Conservation (phyloP, 208 protist genomes). For the Angomonas ambiguus region DNA sequence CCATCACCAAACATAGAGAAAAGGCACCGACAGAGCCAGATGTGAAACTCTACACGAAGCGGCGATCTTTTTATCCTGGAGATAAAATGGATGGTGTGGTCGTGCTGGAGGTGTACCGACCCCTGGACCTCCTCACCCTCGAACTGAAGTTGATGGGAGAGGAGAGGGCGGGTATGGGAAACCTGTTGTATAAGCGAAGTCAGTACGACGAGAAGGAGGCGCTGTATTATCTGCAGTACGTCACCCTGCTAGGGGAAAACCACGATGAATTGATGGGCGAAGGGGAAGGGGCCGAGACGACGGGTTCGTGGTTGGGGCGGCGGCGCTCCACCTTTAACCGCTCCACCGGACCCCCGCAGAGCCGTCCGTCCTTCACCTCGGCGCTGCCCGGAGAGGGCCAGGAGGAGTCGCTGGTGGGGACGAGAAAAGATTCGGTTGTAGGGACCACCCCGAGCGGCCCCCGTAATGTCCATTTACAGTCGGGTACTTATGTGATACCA, state of each 20-base stretch:
- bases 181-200: constrained; percentile 17
- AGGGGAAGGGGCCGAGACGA: background rate
- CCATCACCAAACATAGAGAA: constrained; percentile 6
- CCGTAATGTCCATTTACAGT: constrained; percentile 22
- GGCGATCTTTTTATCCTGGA: constrained; percentile 36
- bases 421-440: no score
- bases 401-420: background rate
- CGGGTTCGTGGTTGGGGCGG: background rate
- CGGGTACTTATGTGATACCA: constrained; percentile 65
- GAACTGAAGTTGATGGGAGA: constrained; percentile 32
- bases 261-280: constrained; percentile 20
- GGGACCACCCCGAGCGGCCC: background rate
- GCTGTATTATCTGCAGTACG: constrained; percentile 49
- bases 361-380: background rate
- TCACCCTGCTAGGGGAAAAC: constrained; percentile 32
- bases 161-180: constrained; percentile 30
- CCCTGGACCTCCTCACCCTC: constrained; percentile 29
- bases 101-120: constrained; percentile 29
- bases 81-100: constrained; percentile 47
- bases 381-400: background rate
- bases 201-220: constrained; percentile 36
- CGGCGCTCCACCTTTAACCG: background rate
- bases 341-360: background rate
- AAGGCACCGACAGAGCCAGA: constrained; percentile 21
- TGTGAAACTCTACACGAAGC: constrained; percentile 28